phyloP scores from a whole-genome alignment of 2,329 filamentous ascomycete species.

The Ceratocystis diversiconidia region DNA sequence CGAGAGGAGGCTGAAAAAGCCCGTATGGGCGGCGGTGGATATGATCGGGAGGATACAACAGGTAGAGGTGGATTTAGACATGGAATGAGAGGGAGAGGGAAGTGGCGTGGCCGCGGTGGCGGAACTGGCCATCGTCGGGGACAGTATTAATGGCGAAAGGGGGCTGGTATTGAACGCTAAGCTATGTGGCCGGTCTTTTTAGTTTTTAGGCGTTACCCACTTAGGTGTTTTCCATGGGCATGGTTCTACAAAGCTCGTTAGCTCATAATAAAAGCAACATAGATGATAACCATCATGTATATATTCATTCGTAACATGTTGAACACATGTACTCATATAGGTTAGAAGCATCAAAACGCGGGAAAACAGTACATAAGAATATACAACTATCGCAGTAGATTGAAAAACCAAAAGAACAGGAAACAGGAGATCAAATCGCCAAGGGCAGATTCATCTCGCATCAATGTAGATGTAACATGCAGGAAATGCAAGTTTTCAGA shows the following conservation, averaged over 20 bases:
- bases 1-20: conserved; percentile 11
- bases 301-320: neutral
- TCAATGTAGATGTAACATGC: neutral
- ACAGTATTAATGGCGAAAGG: conserved; percentile 20
- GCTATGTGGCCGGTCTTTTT: neutral
- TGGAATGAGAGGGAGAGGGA: conserved; percentile 26
- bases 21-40: conserved; percentile 23
- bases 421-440: neutral
- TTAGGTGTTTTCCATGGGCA: neutral
- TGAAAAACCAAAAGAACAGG: neutral
- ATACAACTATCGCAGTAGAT: neutral
- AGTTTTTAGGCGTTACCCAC: neutral
- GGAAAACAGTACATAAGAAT: neutral
- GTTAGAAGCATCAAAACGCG: neutral
- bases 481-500: neutral
- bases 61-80: conserved; percentile 23
- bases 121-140: conserved; percentile 26
- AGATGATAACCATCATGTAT: neutral
- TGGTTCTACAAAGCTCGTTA: neutral
- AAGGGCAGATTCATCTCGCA: neutral
- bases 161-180: neutral
- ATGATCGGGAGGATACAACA: conserved; percentile 25
- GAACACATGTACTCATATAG: neutral
- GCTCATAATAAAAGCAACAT: neutral
- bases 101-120: conserved; percentile 27